Percentiles rank a stretch among this genome's conserved stretches.
These are phyloP conservation scores for Andrographis paniculata DNA, from an alignment of 305 asterid genomes.

Conservation along the genomic window DNA sequence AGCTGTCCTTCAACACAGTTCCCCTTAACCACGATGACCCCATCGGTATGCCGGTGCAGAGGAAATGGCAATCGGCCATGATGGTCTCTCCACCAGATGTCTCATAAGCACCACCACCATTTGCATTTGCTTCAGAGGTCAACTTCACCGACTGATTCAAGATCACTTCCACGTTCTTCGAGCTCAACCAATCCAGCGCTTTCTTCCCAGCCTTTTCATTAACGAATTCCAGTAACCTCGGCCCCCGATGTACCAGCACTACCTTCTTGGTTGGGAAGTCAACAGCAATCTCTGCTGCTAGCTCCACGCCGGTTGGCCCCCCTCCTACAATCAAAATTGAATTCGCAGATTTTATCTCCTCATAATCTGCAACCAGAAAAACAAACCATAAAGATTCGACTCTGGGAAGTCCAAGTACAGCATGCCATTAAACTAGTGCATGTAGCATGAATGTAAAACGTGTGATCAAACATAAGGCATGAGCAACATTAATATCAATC, in stretches of 20 bases:
- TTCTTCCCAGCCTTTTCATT: conserved; percentile 49
- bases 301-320: conserved; percentile 85
- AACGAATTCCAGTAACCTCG: conserved; percentile 57
- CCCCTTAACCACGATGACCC: conserved; percentile 69
- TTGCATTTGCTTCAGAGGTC: conserved; percentile 32
- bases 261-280: conserved; percentile 77
- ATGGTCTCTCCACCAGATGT: conserved; percentile 70
- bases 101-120: conserved; percentile 17
- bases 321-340: conserved; percentile 72
- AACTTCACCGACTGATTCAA: conserved; percentile 55
- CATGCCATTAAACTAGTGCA: not conserved
- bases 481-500: too few relatives aligned
- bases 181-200: conserved; percentile 60
- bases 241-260: conserved; percentile 58
- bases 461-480: too few relatives aligned
- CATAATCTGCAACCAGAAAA: conserved; percentile 35
- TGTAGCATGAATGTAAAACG: too few relatives aligned
- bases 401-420: not conserved
- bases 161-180: conserved; percentile 73
- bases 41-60: conserved; percentile 48
- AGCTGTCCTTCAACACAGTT: conserved; percentile 39
- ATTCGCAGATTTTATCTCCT: conserved; percentile 51
- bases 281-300: conserved; percentile 59
- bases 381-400: not conserved
- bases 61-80: conserved; percentile 67